These are phyloP conservation scores for Sugiyamaella marilandica DNA, from an alignment of 805 yeast species.

Conservation along the genomic window DNA sequence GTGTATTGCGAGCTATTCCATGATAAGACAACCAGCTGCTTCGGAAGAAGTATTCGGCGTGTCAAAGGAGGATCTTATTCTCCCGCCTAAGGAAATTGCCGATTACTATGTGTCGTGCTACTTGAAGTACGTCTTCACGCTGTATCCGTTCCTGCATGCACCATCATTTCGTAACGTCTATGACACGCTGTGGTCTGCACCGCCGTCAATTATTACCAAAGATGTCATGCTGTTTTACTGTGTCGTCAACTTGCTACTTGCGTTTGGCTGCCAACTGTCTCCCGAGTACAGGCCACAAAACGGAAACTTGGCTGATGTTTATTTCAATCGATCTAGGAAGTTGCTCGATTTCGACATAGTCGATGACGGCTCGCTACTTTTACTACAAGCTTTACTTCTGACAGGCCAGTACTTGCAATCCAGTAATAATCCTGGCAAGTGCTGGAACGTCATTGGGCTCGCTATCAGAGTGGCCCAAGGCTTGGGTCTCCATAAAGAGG, in stretches of 20 bases:
- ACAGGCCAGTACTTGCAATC: slow-evolving; percentile 26
- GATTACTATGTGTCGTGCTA: slow-evolving; percentile 24
- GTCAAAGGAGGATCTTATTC: neutral
- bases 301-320: slow-evolving; percentile 9
- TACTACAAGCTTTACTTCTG: slow-evolving; percentile 26
- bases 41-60: neutral
- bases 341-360: slow-evolving; percentile 21
- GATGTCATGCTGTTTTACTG: slow-evolving; percentile 24
- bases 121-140: slow-evolving; percentile 22
- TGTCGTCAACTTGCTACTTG: slow-evolving; percentile 25
- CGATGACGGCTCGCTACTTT: slow-evolving; percentile 21
- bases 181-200: slow-evolving; percentile 21
- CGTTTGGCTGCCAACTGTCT: slow-evolving; percentile 24
- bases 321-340: slow-evolving; percentile 22
- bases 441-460: slow-evolving; percentile 42
- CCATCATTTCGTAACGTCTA: slow-evolving; percentile 25
- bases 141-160: slow-evolving; percentile 26
- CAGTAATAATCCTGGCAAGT: slow-evolving; percentile 24
- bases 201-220: neutral
- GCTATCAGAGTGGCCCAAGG: slow-evolving; percentile 43
- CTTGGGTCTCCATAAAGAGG: slow-evolving; percentile 33
- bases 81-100: slow-evolving; percentile 25
- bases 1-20: neutral
- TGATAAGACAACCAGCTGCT: neutral
- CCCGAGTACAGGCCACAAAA: slow-evolving; percentile 1